Conservation (phyloP, 1,139 yeast genomes). For the Tardiomyces blankii region DNA sequence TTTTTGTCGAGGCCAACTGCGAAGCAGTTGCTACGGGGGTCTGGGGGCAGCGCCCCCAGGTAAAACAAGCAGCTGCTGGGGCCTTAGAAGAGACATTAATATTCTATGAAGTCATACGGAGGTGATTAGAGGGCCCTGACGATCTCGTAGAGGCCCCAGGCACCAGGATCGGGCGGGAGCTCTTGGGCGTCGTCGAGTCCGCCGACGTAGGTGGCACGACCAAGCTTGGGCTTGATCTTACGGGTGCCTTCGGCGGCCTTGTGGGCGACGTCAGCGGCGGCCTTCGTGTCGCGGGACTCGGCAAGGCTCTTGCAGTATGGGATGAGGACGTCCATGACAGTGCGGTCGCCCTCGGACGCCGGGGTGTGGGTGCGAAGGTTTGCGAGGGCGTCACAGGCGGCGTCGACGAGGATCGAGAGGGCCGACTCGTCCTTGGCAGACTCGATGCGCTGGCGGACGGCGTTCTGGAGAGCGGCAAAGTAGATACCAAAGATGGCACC, state of each 20-base stretch:
- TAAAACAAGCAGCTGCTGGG: too few species aligned
- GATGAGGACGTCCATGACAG: constrained; percentile 76
- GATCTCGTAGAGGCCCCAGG: constrained; percentile 32
- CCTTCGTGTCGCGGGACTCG: constrained; percentile 37
- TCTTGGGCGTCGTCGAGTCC: constrained; percentile 40
- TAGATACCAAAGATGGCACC: constrained; percentile 88
- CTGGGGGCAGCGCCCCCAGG: too few species aligned
- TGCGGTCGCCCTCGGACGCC: constrained; percentile 82
- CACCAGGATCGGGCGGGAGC: constrained; percentile 84
- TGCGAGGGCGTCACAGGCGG: constrained; percentile 42
- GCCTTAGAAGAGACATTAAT: too few species aligned
- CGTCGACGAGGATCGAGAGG: constrained; percentile 26
- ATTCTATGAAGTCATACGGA: background rate
- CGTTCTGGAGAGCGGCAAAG: constrained; percentile 53
- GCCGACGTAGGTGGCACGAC: constrained; percentile 83
- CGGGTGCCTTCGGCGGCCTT: constrained; percentile 71
- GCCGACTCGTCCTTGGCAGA: constrained; percentile 26
- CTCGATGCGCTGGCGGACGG: constrained; percentile 27
- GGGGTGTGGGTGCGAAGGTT: constrained; percentile 70
- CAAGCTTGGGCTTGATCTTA: constrained; percentile 71
- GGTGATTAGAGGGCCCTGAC: constrained; percentile 14
- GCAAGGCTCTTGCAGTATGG: constrained; percentile 66
- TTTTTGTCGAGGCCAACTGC: too few species aligned
- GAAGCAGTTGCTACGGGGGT: too few species aligned
- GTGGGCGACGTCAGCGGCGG: constrained; percentile 59